Conservation (phyloP, 805 yeast genomes). For the Tetrapisispora arboricola region DNA sequence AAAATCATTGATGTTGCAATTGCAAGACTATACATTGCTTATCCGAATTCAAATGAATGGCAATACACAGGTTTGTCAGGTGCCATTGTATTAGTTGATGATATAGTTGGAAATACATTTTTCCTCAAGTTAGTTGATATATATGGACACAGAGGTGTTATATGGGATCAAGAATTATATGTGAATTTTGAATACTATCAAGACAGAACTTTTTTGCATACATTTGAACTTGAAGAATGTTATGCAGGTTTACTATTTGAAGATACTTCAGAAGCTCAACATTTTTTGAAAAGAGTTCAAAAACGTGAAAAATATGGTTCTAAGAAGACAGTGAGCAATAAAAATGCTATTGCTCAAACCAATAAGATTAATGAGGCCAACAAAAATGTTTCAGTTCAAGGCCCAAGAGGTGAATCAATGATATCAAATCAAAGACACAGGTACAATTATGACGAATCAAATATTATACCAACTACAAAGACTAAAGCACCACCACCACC, state of each 20-base stretch:
- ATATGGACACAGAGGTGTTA: constrained; percentile 68
- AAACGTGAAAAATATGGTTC: constrained; percentile 75
- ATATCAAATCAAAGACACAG: constrained; percentile 25
- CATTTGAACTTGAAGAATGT: constrained; percentile 89
- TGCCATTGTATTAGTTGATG: constrained; percentile 80
- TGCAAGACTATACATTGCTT: constrained; percentile 81
- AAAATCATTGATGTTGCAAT: constrained; percentile 85
- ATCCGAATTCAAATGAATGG: constrained; percentile 78
- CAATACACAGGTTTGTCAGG: constrained; percentile 81
- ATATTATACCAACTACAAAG: constrained; percentile 27
- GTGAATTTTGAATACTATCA: constrained; percentile 83
- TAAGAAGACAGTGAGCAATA: constrained; percentile 75
- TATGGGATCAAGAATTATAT: constrained; percentile 96
- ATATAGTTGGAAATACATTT: constrained; percentile 87
- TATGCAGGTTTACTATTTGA: constrained; percentile 80
- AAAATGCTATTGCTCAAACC: constrained; percentile 76
- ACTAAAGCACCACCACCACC: constrained; percentile 37
- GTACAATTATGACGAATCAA: constrained; percentile 18
- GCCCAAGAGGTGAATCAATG: constrained; percentile 34
- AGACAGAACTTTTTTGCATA: constrained; percentile 89
- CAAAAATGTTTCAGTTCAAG: constrained; percentile 64
- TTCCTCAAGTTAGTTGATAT: constrained; percentile 86
- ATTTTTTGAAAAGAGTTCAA: constrained; percentile 68
- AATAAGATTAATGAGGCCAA: constrained; percentile 45
- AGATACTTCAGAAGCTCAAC: constrained; percentile 79